Conservation (phyloP, 163 green algal species). For the Chlamydomonas reinhardtii region DNA sequence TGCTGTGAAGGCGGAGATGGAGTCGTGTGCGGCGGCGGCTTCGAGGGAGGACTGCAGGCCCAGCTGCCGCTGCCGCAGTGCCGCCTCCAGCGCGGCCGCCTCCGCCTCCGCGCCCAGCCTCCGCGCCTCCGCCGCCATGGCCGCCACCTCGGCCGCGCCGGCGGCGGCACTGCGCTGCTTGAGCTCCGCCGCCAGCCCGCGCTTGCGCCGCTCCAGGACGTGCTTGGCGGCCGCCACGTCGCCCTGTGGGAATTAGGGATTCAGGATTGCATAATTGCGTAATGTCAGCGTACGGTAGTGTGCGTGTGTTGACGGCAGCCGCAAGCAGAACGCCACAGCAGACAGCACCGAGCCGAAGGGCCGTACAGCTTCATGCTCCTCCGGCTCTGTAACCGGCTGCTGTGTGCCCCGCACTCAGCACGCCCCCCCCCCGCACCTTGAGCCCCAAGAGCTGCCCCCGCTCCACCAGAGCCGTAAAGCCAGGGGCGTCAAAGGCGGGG, state of each 20-base stretch:
- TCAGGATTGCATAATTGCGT: no score
- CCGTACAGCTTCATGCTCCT: no score
- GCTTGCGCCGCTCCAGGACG: constrained; percentile 3
- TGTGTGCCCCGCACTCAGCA: no score
- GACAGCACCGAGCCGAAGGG: no score
- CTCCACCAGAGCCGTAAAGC: background rate
- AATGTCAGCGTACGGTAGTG: no score
- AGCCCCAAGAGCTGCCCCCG: constrained; percentile 16
- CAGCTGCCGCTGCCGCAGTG: constrained; percentile 3
- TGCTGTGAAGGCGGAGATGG: background rate
- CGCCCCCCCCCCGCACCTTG: constrained; percentile 6
- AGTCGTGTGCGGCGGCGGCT: background rate
- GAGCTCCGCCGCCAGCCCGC: background rate
- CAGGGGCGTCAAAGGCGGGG: background rate
- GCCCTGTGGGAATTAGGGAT: background rate
- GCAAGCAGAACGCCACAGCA: no score
- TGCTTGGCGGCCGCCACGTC: constrained; percentile 30
- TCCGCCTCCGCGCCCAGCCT: constrained; percentile 1
- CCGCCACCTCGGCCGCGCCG: background rate
- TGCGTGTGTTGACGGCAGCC: no score
- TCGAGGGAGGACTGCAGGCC: constrained; percentile 1
- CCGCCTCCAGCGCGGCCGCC: constrained; percentile 5
- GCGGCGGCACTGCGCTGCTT: background rate
- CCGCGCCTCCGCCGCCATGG: constrained; percentile 16
- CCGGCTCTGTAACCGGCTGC: no score